A percentile compares a stretch with the other conserved stretches of the same genome.
phyloP scores from a whole-genome alignment of 2,329 filamentous ascomycete species.

The Drechslerella stenobrocha region DNA sequence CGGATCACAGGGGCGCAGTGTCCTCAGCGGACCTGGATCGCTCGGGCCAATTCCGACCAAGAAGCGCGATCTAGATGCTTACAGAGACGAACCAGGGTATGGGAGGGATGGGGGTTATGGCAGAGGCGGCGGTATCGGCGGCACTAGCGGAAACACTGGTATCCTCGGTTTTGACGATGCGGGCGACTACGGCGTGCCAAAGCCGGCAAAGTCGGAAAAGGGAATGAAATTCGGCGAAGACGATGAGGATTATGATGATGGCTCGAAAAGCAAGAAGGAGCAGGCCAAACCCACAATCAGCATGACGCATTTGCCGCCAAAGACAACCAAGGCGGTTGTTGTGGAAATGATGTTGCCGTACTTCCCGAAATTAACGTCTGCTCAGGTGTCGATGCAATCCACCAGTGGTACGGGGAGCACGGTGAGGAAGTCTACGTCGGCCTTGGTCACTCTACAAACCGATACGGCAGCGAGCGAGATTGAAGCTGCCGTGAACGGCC shows the following conservation, averaged over 20 bases:
- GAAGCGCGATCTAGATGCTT: constrained; percentile 49
- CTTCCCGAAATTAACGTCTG: constrained; percentile 66
- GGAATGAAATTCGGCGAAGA: constrained; percentile 60
- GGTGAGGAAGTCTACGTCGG: constrained; percentile 72
- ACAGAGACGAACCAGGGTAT: constrained; percentile 30
- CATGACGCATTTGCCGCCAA: constrained; percentile 65
- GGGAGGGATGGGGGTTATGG: constrained; percentile 28
- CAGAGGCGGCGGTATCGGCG: constrained; percentile 46
- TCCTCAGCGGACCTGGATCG: constrained; percentile 40
- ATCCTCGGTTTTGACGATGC: constrained; percentile 53
- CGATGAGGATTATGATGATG: constrained; percentile 58
- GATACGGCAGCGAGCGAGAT: constrained; percentile 83
- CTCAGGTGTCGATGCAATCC: constrained; percentile 72
- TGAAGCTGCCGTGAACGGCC: constrained; percentile 72
- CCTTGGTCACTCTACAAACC: constrained; percentile 77
- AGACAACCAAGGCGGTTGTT: constrained; percentile 64
- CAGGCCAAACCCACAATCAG: constrained; percentile 65
- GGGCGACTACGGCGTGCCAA: constrained; percentile 24
- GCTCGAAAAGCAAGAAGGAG: constrained; percentile 50
- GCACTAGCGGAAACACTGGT: constrained; percentile 37
- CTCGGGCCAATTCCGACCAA: constrained; percentile 38
- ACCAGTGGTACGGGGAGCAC: constrained; percentile 60
- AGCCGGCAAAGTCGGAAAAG: constrained; percentile 38
- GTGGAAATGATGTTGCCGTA: constrained; percentile 62
- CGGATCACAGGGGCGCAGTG: constrained; percentile 22